A percentile compares a stretch with the other conserved stretches of the same genome.
These are phyloP conservation scores for Dictyostelium citrinum DNA, from an alignment of 78 protist genomes.

Conservation along the genomic window DNA sequence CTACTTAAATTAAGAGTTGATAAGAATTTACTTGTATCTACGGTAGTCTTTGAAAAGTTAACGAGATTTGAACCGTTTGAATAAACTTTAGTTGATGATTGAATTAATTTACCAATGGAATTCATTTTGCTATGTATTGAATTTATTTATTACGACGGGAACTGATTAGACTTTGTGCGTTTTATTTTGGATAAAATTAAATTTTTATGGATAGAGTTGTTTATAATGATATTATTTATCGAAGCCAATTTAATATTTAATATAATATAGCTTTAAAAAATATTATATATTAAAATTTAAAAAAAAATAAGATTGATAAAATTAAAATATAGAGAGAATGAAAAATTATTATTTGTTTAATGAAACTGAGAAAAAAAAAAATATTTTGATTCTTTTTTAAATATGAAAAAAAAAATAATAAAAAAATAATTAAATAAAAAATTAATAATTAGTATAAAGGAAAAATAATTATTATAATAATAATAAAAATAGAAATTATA, in stretches of 20 bases:
- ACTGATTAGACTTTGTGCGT: neutral
- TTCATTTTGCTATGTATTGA: neutral
- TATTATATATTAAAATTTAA: neutral
- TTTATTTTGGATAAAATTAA: neutral
- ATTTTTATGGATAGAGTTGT: neutral
- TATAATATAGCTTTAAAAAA: neutral
- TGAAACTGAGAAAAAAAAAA: neutral
- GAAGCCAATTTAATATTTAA: slow-evolving; percentile 9
- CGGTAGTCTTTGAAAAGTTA: neutral
- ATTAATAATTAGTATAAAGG: neutral
- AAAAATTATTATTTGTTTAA: neutral
- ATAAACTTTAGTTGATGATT: neutral
- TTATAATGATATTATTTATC: neutral
- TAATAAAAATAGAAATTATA: neutral
- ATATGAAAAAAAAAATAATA: neutral
- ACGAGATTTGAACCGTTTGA: neutral
- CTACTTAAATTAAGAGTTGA: neutral
- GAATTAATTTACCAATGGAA: neutral
- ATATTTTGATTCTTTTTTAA: neutral
- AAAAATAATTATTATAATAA: neutral
- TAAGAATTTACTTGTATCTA: neutral
- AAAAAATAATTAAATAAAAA: neutral
- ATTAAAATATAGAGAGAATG: neutral
- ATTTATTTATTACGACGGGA: neutral
- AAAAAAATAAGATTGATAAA: neutral